Conservation (phyloP, 805 yeast genomes). For the Yarrowia sp. region DNA sequence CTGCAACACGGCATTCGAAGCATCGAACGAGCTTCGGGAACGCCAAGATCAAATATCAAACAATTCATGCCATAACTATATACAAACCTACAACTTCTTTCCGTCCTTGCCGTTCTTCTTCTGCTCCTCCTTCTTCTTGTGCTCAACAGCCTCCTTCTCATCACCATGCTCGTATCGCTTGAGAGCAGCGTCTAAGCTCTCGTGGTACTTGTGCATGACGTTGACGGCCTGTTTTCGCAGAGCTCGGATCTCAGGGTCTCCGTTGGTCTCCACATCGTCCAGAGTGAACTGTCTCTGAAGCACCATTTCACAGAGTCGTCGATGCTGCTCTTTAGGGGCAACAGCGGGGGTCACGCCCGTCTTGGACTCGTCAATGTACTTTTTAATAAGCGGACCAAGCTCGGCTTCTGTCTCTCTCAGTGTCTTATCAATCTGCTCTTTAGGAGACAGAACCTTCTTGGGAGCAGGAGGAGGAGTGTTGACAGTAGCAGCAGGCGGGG, state of each 20-base stretch:
- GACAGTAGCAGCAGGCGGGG: constrained; percentile 19
- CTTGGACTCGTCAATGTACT: constrained; percentile 31
- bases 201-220: constrained; percentile 37
- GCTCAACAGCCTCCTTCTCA: not conserved
- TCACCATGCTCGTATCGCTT: not conserved
- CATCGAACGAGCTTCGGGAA: too few relatives aligned
- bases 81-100: constrained; percentile 1
- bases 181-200: constrained; percentile 33
- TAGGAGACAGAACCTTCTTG: constrained; percentile 30
- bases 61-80: not conserved
- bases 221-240: constrained; percentile 39
- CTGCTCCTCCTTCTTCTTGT: not conserved
- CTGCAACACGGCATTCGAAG: too few relatives aligned
- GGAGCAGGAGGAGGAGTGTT: constrained; percentile 20
- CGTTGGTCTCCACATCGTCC: constrained; percentile 40
- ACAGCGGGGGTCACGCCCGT: constrained; percentile 31
- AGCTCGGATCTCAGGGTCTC: constrained; percentile 37
- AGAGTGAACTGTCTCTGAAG: constrained; percentile 39
- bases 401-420: constrained; percentile 34
- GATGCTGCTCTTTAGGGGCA: constrained; percentile 37
- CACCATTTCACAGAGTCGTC: constrained; percentile 38
- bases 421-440: constrained; percentile 35
- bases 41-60: too few relatives aligned
- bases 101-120: constrained; percentile 1
- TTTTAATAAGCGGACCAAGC: constrained; percentile 32